Base-by-base conservation (phyloP, 2,329 filamentous ascomycete genomes). In the Fusarium fujikuroi region DNA sequence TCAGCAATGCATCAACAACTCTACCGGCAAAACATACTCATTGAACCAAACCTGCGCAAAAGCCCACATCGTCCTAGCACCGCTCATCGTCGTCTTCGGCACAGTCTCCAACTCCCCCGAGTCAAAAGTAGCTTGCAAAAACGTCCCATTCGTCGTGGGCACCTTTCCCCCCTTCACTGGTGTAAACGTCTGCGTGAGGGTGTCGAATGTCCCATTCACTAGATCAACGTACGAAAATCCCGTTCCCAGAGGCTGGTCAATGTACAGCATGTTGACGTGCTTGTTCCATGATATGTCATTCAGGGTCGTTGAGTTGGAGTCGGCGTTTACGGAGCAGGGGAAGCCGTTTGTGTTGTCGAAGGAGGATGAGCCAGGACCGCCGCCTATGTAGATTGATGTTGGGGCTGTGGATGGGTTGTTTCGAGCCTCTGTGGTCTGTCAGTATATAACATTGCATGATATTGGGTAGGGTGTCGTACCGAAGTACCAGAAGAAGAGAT, bases 281-380 rank as follows among this genome's bases (percentile, higher is more conserved):
- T 79, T 84, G 79, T 92, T 90, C 90, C 89, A 92, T 21, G 88
- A 87, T 85, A 88, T 90, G 60, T 87, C 83, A 46, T 89, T 85
- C 12, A 87, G 81, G 14, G 84, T 82, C 0, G 89, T 91, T 18
- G 84, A 85, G 63, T 89, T 87, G 34, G 81, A 82, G 44, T 86
- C 80, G 66, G 87, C 65, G 63, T 87, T 79, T 30, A 87, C 76
- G 66, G 84, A 79, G 76, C 83, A 88, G 23, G 84, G 84, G 19
- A 90, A 89, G 60, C 85, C 82, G 71, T 91, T 91, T 50, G 91
- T 81, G 30, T 88, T 88, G 50, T 89, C 84, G 83, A 92, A 86
- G 30, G 88, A 90, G 73, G 87, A 89, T 54, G 84, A 83, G 9
- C 90, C 90, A 0, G 90, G 90, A 3, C 90, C 90, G 53, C 90